Evolutionary conservation across 371 early-diverging fungal species (phyloP).

Genomic region (Saksenaea oblongispora): DNA sequence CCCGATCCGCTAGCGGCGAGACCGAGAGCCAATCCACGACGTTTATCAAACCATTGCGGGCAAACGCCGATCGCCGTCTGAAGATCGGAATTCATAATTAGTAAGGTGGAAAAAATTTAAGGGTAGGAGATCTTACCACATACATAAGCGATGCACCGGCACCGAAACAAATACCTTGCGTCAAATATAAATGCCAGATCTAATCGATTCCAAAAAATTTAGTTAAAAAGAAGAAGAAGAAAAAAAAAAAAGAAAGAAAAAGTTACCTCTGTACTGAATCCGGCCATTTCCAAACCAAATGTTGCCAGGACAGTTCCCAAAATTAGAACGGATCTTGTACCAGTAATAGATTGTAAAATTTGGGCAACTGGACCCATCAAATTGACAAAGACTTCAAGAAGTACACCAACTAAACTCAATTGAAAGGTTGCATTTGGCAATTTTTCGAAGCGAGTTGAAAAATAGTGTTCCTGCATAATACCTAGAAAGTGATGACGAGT

Average conservation of each 20-base stretch:
- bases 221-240: neutral
- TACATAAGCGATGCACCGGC: constrained; percentile 55
- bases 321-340: constrained; percentile 27
- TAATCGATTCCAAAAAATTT: neutral
- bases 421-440: constrained; percentile 19
- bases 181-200: constrained; percentile 61
- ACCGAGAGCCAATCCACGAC: constrained; percentile 69
- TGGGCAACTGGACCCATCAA: constrained; percentile 34
- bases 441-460: constrained; percentile 20
- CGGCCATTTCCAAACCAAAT: constrained; percentile 24
- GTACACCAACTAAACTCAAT: constrained; percentile 40
- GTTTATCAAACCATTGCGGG: constrained; percentile 68
- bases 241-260: too few species aligned
- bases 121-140: constrained; percentile 8
- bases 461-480: constrained; percentile 30
- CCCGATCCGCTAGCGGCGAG: constrained; percentile 72
- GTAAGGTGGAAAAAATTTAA: neutral
- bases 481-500: constrained; percentile 43
- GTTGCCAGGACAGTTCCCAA: constrained; percentile 21
- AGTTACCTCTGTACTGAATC: constrained; percentile 27
- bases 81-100: neutral
- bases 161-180: constrained; percentile 66
- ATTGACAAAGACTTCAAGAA: constrained; percentile 34
- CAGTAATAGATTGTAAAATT: constrained; percentile 22
- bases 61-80: constrained; percentile 45